Evolutionary conservation across 345 rosid genomes (phyloP), one percentile per base, ranked within the genome.

Genomic region (Firmiana major): DNA sequence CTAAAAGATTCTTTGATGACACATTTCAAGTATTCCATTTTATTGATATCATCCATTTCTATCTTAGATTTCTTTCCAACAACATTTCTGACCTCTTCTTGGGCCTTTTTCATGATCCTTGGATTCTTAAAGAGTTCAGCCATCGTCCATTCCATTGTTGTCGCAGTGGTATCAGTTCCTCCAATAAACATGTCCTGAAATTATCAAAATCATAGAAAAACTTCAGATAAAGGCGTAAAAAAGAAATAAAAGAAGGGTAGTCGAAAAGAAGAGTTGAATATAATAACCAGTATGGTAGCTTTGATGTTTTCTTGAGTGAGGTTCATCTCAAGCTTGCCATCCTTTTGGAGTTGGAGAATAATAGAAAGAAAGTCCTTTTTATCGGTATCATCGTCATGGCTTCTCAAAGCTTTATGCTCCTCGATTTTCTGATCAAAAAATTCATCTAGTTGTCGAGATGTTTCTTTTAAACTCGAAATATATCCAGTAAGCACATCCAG

Each of bases 1-100:
- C 71, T 75, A 24, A 75, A 21, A 11, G 71, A 28, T 75, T 75
- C 78, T 63, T 75, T 75, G n/a, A 67, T 6, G 4, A 67, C 54
- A 43, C 72, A 67, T 45, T 45, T 67, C 2, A 67, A 13, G 55
- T 67, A 67, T 45, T 13, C 19, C 72, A 67, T 43, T 21, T 17
- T 4, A 2, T 21, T 10, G 6, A 42, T 15, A 21, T 66, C 71
- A 22, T 42, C 6, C 34, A 42, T 4, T 10, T 42, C 71, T 42
- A 66, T 3, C 15, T 63, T 34, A 6, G 16, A 4, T 36, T 64
- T 75, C 1, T 63, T 31, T 63, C 55, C 67, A 2, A 42, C 71
- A 17, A 42, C 51, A n/a, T 66, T 36, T 66, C 53, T 66, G 21
- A 66, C 15, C 51, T 66, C 51, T 43, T 66, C 26, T 42, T 66